Evolutionary conservation across 176 grass and related monocot species (phyloP), one percentile per base, ranked within the genome.

Genomic region (Lolium multiflorum): DNA sequence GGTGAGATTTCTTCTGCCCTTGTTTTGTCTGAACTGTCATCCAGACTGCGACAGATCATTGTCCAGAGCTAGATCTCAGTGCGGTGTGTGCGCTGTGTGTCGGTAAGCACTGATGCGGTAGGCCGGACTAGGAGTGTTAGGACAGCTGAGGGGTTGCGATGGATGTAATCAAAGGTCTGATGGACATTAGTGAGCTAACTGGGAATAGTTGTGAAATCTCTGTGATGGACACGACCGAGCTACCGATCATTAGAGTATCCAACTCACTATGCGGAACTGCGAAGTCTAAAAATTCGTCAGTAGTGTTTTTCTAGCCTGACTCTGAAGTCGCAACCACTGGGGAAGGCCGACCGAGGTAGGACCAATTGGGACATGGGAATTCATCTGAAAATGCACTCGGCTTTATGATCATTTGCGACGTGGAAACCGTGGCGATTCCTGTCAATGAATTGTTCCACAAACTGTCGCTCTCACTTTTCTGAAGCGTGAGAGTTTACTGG

Each of bases 151-250:
- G 41, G 39, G 78, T 71, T 77, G 87, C 74, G 41, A 62, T 67
- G 78, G 52, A 49, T 71, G 71, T 18, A 71, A 82, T 77, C 62
- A 46, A 43, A 75, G 17, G 61, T 14, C 61, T 81, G 84, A 90
- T 78, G 13, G 63, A 7, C 54, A 78, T 82, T 43, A 56, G 31
- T 86, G 71, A 90, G 61, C 83, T 72, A 86, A 85, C 77, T 38
- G 58, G 11, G 50, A 66, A 70, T 48, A 61, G 61, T n/a, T 21
- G 24, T 49, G 38, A 9, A 20, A 79, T 83, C 63, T 60, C 8
- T 28, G 26, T 77, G 78, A 82, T 21, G 21, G 41, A 8, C 64
- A 64, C 54, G 43, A 72, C 22, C 70, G 84, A 72, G 62, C 63
- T 62, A 43, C 58, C 11, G 2, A 28, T 12, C 47, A 25, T 16